Conservation (phyloP, 345 rosid species). For the Aquilaria sinensis region DNA sequence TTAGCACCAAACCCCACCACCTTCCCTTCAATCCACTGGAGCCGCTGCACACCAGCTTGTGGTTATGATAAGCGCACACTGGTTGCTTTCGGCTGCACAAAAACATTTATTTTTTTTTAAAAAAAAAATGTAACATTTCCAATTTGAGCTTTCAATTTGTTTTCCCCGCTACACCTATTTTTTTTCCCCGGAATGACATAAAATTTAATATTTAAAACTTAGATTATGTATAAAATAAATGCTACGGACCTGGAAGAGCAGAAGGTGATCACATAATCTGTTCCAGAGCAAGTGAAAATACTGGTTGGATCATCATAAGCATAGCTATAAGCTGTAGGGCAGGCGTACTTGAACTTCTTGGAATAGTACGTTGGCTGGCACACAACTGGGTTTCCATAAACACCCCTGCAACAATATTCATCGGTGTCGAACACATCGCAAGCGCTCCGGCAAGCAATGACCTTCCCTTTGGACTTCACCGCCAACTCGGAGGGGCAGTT, state of each 20-base stretch:
- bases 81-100: slow-evolving; percentile 36
- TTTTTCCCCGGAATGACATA: background rate
- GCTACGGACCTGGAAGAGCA: slow-evolving; percentile 54
- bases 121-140: background rate
- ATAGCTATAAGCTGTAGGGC: slow-evolving; percentile 83
- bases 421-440: slow-evolving; percentile 87
- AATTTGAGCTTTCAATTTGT: background rate
- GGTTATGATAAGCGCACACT: slow-evolving; percentile 68
- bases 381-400: slow-evolving; percentile 38
- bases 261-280: slow-evolving; percentile 72
- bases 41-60: slow-evolving; percentile 58
- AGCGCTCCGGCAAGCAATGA: slow-evolving; percentile 69
- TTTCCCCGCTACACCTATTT: background rate
- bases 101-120: background rate
- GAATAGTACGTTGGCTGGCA: slow-evolving; percentile 80
- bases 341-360: slow-evolving; percentile 66
- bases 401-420: slow-evolving; percentile 78
- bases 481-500: slow-evolving; percentile 64
- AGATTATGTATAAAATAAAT: background rate
- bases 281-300: slow-evolving; percentile 57
- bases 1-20: slow-evolving; percentile 29
- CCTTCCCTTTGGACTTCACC: slow-evolving; percentile 49
- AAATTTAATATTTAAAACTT: too few species aligned
- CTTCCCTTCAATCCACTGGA: slow-evolving; percentile 31
- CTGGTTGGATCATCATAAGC: slow-evolving; percentile 89